Conservation (phyloP, 2,329 filamentous ascomycete genomes). For the Neopestalotiopsis rosae region DNA sequence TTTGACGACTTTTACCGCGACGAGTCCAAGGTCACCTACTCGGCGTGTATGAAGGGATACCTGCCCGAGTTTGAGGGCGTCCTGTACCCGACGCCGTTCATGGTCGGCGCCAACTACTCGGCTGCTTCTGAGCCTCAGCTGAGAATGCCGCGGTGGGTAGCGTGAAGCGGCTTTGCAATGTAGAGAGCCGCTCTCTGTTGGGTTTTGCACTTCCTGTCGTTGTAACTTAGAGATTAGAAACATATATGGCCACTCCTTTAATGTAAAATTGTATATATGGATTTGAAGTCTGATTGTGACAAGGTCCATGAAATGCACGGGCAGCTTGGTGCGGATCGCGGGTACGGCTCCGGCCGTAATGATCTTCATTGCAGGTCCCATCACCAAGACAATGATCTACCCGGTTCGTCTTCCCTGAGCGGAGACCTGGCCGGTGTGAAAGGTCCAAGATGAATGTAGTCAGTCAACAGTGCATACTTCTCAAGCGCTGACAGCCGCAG, state of each 20-base stretch:
- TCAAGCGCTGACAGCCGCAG: neutral
- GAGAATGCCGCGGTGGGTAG: neutral
- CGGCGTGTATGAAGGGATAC: slow-evolving; percentile 61
- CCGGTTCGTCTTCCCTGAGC: neutral
- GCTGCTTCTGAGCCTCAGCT: neutral
- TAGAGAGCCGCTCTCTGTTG: neutral
- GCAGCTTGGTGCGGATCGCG: neutral
- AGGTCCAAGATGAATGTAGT: neutral
- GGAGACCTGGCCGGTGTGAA: neutral
- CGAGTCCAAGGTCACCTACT: slow-evolving; percentile 56
- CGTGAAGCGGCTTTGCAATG: neutral
- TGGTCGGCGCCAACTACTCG: neutral
- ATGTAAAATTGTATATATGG: neutral
- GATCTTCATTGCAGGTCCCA: slow-evolving; percentile 1
- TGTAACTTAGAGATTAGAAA: neutral
- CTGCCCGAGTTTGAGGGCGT: slow-evolving; percentile 58
- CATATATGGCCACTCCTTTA: neutral
- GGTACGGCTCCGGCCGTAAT: neutral
- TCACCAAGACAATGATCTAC: neutral
- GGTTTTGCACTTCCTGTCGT: neutral
- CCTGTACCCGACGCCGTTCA: slow-evolving; percentile 11
- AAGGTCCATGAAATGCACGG: neutral
- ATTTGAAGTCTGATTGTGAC: neutral
- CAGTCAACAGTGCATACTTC: neutral
- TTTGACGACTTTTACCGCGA: slow-evolving; percentile 59